Conservation (phyloP, 2,329 filamentous ascomycete genomes). For the Fusarium sp. region DNA sequence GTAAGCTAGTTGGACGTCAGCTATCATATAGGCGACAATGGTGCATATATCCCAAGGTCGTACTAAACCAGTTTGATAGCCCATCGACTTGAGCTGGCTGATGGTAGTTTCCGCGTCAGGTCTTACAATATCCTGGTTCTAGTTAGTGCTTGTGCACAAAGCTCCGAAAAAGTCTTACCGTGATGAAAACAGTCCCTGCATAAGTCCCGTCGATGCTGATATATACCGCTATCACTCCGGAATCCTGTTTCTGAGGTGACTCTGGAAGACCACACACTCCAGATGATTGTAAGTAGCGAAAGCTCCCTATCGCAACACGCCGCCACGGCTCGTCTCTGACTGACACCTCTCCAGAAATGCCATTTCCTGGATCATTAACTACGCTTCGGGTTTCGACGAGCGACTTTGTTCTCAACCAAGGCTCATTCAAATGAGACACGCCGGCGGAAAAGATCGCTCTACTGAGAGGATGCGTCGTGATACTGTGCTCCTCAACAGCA, state of each 20-base stretch:
- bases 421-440: background rate
- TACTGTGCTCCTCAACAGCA: background rate
- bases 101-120: background rate
- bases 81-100: background rate
- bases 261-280: background rate
- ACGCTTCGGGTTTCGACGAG: background rate
- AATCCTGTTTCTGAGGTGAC: rapidly evolving
- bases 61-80: background rate
- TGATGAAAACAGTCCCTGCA: background rate
- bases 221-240: background rate
- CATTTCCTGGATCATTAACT: background rate
- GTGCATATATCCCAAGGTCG: no score
- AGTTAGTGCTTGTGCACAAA: background rate
- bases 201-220: background rate
- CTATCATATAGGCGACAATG: no score
- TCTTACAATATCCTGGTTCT: background rate
- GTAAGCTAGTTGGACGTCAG: background rate
- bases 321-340: background rate
- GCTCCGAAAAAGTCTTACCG: background rate
- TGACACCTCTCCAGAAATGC: background rate
- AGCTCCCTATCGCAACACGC: background rate
- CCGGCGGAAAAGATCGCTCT: background rate
- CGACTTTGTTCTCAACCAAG: background rate
- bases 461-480: background rate
- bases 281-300: background rate